These are phyloP conservation scores for Anthracocystis walkeri DNA, from an alignment of 1,284 basidiomycete genomes.

Conservation along the genomic window DNA sequence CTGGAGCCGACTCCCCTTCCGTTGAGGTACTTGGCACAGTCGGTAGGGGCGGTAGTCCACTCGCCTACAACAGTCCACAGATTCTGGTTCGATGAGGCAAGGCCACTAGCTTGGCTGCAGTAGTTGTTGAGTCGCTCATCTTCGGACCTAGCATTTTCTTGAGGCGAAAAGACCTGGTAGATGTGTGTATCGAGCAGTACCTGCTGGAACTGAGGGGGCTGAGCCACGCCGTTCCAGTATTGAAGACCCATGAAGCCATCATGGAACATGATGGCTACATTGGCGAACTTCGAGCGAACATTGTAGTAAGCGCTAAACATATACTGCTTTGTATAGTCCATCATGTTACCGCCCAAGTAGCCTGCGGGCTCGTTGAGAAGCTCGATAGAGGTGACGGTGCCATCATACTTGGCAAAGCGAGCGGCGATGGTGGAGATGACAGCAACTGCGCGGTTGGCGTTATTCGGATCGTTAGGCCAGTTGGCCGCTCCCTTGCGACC, in stretches of 20 bases:
- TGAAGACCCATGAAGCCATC: constrained; percentile 85
- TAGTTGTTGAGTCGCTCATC: constrained; percentile 56
- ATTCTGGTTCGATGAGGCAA: constrained; percentile 47
- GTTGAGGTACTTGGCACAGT: constrained; percentile 87
- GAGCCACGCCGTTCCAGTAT: constrained; percentile 80
- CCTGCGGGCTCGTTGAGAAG: constrained; percentile 66
- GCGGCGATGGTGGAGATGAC: constrained; percentile 75
- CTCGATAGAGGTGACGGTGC: constrained; percentile 64
- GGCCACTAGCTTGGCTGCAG: constrained; percentile 50
- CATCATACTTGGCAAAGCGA: constrained; percentile 55
- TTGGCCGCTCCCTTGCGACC: constrained; percentile 77
- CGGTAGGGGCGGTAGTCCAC: constrained; percentile 76
- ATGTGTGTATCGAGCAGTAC: constrained; percentile 79
- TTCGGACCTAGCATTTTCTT: constrained; percentile 42
- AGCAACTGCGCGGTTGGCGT: constrained; percentile 78
- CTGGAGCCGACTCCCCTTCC: constrained; percentile 76
- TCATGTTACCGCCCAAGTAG: constrained; percentile 37
- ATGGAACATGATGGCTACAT: constrained; percentile 75
- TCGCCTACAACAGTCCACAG: constrained; percentile 68
- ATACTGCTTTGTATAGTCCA: constrained; percentile 47
- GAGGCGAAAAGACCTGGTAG: constrained; percentile 62
- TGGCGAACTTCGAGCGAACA: constrained; percentile 45
- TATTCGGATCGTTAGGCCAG: constrained; percentile 79
- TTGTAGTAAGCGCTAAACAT: constrained; percentile 48
- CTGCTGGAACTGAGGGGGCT: constrained; percentile 73